Conservation (phyloP, 2,329 filamentous ascomycete genomes). For the Trichoderma sp. region DNA sequence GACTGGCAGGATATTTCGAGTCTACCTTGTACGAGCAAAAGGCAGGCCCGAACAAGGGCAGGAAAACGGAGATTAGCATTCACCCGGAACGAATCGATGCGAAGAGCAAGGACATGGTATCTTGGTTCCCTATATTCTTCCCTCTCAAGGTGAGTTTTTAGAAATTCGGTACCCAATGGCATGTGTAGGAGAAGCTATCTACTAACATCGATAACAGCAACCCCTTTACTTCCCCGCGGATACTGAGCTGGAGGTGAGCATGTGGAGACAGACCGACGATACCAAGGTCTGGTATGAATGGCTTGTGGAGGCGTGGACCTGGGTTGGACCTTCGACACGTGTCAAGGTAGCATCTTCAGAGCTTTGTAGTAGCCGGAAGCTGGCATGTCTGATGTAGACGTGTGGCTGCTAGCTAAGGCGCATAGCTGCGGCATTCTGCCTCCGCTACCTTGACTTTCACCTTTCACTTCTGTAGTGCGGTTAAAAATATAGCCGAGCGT, state of each 20-base stretch:
- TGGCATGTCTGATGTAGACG: constrained; percentile 66
- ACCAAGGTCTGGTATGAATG: constrained; percentile 98
- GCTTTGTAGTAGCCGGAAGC: constrained; percentile 65
- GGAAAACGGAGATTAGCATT: constrained; percentile 81
- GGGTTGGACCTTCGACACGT: constrained; percentile 56
- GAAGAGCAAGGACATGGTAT: constrained; percentile 98
- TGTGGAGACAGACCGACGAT: constrained; percentile 96
- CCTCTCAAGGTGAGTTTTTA: constrained; percentile 72
- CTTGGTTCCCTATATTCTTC: constrained; percentile 99
- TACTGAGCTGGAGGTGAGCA: constrained; percentile 82
- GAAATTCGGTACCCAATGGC: neutral
- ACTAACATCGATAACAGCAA: constrained; percentile 50
- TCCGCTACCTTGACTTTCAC: neutral
- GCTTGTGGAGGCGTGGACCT: constrained; percentile 81
- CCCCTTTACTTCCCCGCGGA: constrained; percentile 83
- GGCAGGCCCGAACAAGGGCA: constrained; percentile 33
- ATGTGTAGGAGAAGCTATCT: neutral
- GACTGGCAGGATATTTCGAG: constrained; percentile 92
- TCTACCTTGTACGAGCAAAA: constrained; percentile 77
- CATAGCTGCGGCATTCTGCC: constrained; percentile 7
- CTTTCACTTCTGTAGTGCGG: neutral
- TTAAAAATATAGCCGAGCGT: constrained; percentile 15
- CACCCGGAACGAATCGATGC: constrained; percentile 86
- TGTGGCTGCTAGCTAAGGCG: neutral
- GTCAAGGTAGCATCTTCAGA: constrained; percentile 66